Evolutionary conservation across 257 asterid species (phyloP), one percentile per base, ranked within the genome.

Genomic region (Lycium barbarum): DNA sequence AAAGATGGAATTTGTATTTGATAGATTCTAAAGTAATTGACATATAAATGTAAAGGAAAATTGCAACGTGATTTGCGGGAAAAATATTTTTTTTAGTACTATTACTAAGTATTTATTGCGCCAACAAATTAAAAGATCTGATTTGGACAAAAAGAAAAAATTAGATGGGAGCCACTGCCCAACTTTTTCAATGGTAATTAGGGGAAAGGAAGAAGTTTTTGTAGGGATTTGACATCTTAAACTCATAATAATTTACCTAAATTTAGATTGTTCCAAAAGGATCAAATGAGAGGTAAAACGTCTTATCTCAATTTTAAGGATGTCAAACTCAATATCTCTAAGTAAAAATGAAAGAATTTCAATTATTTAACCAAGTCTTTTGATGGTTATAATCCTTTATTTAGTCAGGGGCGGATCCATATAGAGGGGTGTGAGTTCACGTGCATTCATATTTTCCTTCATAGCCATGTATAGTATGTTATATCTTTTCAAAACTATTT

Each of bases 21-120:
- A 8, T 68, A 68, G 13, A 68, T 68, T 36, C 8, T 7, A 15
- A 36, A 3, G 9, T 38, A 9, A 38, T 38, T 70, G 15, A 70
- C 49, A 40, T 5, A 38, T 17, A 40, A 3, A 40, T 33, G 47
- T 22, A 51, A 26, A 76, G 26, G 47, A 15, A 78, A 3, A 51
- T 78, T 14, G 15, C 9, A 26, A 78, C 82, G 82, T 14, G 14
- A 78, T 13, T 78, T 51, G 65, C 65, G 82, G 82, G 47, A 9
- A 4, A 76, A 76, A 76, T 35, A 36, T 66, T 33, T 1, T 67
- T 1, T 0, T 17, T 2, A 2, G 7, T 15, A 40, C 45, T 40
- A 40, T 35, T 2, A 3, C 17, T n/a, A 10, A 3, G 45, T 18
- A 74, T 22, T 76, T 13, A 51, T 76, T 51, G 14, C 26, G 22